Conservation (phyloP, 768 basidiomycete genomes). For the Tylopilus rubrobrunneus region DNA sequence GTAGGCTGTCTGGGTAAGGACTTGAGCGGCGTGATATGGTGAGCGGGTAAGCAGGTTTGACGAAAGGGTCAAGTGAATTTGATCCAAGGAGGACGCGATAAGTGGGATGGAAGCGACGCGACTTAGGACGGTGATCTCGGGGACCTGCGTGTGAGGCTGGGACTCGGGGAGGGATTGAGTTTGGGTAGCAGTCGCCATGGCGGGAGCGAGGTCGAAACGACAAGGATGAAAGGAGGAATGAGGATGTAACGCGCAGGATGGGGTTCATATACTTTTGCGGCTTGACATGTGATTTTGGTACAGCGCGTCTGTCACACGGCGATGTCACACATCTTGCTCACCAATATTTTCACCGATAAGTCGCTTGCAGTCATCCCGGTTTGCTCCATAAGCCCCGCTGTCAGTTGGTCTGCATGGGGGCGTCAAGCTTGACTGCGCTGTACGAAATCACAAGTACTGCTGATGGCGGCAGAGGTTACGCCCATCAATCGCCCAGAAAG, state of each 20-base stretch:
- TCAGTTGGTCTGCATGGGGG: background rate
- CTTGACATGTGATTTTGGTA: conserved; percentile 24
- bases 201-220: background rate
- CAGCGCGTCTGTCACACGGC: conserved; percentile 19
- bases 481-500: background rate
- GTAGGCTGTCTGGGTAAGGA: conserved; percentile 54
- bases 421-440: background rate
- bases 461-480: background rate
- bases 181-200: conserved; percentile 37
- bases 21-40: conserved; percentile 64
- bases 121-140: conserved; percentile 57
- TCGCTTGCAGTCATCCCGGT: background rate
- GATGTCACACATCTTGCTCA: conserved; percentile 13
- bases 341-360: background rate
- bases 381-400: background rate
- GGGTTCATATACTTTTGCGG: conserved; percentile 26
- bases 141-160: conserved; percentile 24
- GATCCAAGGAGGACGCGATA: conserved; percentile 58
- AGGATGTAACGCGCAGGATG: conserved; percentile 14
- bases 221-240: conserved; percentile 1
- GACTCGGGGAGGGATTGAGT: conserved; percentile 13
- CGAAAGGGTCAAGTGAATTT: conserved; percentile 56
- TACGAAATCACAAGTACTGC: background rate
- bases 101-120: conserved; percentile 75
- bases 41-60: conserved; percentile 58